Evolutionary conservation across 345 rosid species (phyloP), one percentile per base, ranked within the genome.

Genomic region (Camelina hispida): DNA sequence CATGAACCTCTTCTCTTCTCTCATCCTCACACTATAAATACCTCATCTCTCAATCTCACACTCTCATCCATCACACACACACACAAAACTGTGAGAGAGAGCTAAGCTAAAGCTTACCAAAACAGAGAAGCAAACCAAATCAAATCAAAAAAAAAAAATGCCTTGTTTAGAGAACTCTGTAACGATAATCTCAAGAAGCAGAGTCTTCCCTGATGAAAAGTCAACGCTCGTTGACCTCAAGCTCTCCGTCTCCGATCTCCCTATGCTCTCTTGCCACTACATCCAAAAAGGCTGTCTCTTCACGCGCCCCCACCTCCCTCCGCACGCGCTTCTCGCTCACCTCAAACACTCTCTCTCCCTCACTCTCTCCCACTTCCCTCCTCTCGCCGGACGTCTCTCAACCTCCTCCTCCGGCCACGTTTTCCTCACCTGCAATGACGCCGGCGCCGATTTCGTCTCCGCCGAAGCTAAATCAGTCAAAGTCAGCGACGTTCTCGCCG

Each of bases 261-360:
- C 97, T 0, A 91, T 94, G 98, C 85, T 94, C 44, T 94, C 98
- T 60, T 91, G 97, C 77, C 96, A 91, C 69, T 94, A 90, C 74
- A 94, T 94, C 73, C 97, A 95, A 18, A 95, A 95, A 79, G 99
- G 99, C 0, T 72, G 81, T 32, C 96, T 91, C 74, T 90, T 91
- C 75, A 77, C 84, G 7, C 81, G 81, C 15, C 87, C 93, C 7
- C 71, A 81, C 6, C 55, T 76, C 83, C 9, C 25, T 50, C 17
- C 62, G 10, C 54, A 68, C 81, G 50, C 71, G 84, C 37, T 16
- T 84, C 77, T 63, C 82, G 6, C 81, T 78, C 58, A 87, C 85
- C 77, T 74, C 85, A 72, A 72, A 40, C 30, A 73, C 87, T 34
- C 92, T 82, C 63, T 86, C 88, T 51, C 85, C 22, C 9, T 66